Evolutionary conservation across 805 yeast genomes (phyloP).

Genomic region (Tetrapisispora fleetii): DNA sequence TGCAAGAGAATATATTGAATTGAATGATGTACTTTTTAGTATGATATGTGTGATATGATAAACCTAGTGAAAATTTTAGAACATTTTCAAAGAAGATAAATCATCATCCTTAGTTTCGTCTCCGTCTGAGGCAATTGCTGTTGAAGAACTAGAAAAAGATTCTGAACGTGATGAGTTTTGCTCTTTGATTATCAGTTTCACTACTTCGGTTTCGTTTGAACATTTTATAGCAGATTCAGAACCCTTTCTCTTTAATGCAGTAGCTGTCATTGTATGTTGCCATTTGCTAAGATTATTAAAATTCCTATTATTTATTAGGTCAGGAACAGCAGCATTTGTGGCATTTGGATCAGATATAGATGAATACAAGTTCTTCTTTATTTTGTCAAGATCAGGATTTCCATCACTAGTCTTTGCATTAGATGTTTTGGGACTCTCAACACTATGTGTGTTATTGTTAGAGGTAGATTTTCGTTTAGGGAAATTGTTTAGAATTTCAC

Average conservation of each 20-base stretch:
- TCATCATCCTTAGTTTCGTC: conserved; percentile 1
- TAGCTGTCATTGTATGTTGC: not conserved
- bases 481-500: conserved; percentile 1
- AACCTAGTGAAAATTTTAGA: not conserved
- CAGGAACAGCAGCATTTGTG: not conserved
- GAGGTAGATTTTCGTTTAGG: not conserved
- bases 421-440: too few species aligned
- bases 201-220: not conserved
- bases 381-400: not conserved
- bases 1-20: not conserved
- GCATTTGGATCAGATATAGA: not conserved
- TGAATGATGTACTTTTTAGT: not conserved
- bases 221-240: not conserved
- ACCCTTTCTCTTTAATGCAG: too few species aligned
- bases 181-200: not conserved
- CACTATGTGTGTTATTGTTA: too few species aligned
- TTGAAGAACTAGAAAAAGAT: conserved; percentile 3
- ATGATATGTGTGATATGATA: too few species aligned
- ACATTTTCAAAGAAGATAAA: conserved; percentile 2
- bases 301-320: not conserved
- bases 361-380: not conserved
- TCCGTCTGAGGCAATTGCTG: not conserved
- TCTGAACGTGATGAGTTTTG: not conserved
- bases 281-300: not conserved
- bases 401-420: too few species aligned